phyloP scores from a whole-genome alignment of 2,329 filamentous ascomycete genomes.

The Colletotrichum eremochloae region DNA sequence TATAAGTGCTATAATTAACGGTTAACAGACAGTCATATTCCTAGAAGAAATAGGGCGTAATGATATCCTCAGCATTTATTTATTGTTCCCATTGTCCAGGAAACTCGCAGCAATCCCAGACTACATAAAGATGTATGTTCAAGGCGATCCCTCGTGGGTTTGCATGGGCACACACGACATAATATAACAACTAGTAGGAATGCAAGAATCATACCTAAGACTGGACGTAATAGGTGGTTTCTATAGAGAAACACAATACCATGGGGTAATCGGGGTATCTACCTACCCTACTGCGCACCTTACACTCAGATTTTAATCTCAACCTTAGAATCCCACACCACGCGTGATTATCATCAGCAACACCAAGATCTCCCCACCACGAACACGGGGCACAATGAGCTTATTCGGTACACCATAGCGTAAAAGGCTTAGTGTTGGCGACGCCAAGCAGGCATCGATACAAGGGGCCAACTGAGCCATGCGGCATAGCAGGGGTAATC shows the following conservation, averaged over 20 bases:
- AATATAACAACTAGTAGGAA: not conserved
- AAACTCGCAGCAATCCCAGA: too few relatives aligned
- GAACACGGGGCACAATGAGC: not conserved
- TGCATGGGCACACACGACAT: not conserved
- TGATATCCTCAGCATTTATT: not conserved
- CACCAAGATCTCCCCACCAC: not conserved
- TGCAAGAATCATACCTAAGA: not conserved
- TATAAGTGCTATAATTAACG: not conserved
- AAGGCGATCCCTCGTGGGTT: not conserved
- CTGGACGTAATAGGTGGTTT: not conserved
- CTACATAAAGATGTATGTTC: not conserved
- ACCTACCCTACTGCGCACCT: too few relatives aligned
- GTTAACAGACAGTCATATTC: not conserved
- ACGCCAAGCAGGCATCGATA: slow-evolving; percentile 11
- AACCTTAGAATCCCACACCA: too few relatives aligned
- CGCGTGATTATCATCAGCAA: not conserved
- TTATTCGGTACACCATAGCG: not conserved
- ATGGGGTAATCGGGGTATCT: too few relatives aligned
- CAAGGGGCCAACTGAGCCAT: not conserved
- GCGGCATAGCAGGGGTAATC: slow-evolving; percentile 19
- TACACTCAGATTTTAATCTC: not conserved
- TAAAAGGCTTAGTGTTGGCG: not conserved
- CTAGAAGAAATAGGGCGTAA: not conserved
- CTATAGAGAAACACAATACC: not conserved
- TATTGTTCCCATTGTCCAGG: too few relatives aligned